These are phyloP conservation scores for Cryptococcus neoformans DNA, from an alignment of 1,284 basidiomycete species.

Conservation along the genomic window DNA sequence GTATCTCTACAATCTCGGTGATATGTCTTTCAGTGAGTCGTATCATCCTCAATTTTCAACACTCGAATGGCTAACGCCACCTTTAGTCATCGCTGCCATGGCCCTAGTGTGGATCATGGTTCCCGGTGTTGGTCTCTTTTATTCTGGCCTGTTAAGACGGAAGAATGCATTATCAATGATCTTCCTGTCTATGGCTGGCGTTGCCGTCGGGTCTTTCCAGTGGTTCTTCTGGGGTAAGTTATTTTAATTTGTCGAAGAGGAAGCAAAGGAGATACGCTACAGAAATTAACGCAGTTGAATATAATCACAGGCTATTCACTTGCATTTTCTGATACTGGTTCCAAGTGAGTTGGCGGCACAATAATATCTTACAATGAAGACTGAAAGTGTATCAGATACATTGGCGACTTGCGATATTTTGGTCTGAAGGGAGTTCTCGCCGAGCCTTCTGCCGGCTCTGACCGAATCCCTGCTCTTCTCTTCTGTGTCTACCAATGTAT, in stretches of 20 bases:
- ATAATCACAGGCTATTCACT: conserved; percentile 43
- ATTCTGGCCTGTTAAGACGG: conserved; percentile 73
- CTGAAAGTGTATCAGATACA: conserved; percentile 40
- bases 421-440: conserved; percentile 77
- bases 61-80: background rate
- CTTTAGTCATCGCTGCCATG: conserved; percentile 57
- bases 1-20: conserved; percentile 54
- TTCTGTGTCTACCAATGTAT: conserved; percentile 69
- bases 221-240: conserved; percentile 50
- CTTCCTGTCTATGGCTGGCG: conserved; percentile 71
- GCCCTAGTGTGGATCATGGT: conserved; percentile 83
- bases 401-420: conserved; percentile 65
- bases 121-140: conserved; percentile 75
- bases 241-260: too few species aligned
- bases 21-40: conserved; percentile 55
- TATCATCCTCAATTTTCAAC: too few species aligned
- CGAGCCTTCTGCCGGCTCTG: conserved; percentile 65
- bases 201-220: conserved; percentile 64
- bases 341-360: conserved; percentile 17
- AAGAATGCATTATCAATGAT: conserved; percentile 96
- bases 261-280: background rate
- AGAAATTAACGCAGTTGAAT: background rate
- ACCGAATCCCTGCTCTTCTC: conserved; percentile 72
- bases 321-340: conserved; percentile 51
- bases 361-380: background rate